These are phyloP conservation scores for Sclerotinia minor DNA, from an alignment of 2,329 filamentous ascomycete species.

Conservation along the genomic window DNA sequence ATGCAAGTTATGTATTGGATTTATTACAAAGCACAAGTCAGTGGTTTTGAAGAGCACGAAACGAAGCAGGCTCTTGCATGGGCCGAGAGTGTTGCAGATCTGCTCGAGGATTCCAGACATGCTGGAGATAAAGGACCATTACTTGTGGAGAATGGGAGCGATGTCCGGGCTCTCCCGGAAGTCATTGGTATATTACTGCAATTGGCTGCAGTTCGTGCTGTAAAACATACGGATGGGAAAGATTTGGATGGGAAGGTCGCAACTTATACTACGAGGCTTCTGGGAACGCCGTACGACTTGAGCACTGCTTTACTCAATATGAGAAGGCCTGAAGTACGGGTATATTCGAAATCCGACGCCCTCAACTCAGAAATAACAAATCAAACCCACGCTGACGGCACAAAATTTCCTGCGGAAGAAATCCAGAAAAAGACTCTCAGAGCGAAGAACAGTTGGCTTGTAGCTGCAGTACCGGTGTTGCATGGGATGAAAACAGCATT, in stretches of 20 bases:
- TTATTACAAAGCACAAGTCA: slow-evolving; percentile 32
- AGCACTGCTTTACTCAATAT: slow-evolving; percentile 9
- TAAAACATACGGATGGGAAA: slow-evolving; percentile 43
- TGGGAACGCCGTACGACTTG: slow-evolving; percentile 26
- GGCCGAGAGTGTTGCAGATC: slow-evolving; percentile 38
- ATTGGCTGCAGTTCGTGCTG: slow-evolving; percentile 47
- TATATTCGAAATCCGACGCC: neutral
- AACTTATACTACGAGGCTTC: slow-evolving; percentile 42
- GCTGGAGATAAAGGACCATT: slow-evolving; percentile 24
- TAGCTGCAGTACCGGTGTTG: slow-evolving; percentile 43
- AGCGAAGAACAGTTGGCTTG: slow-evolving; percentile 33
- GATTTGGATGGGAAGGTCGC: slow-evolving; percentile 46
- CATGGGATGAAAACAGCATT: slow-evolving; percentile 45
- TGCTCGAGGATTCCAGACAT: slow-evolving; percentile 39
- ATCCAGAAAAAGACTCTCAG: slow-evolving; percentile 2
- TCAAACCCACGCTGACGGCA: neutral
- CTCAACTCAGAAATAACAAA: neutral
- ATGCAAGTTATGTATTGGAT: slow-evolving; percentile 31
- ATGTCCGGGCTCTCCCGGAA: slow-evolving; percentile 45
- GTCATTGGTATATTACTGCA: slow-evolving; percentile 47
- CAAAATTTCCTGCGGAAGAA: neutral
- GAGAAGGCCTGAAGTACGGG: slow-evolving; percentile 1
- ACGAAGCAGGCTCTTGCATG: slow-evolving; percentile 38
- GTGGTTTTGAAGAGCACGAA: slow-evolving; percentile 31
- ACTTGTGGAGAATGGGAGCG: slow-evolving; percentile 27